Evolutionary conservation across 2,329 filamentous ascomycete species (phyloP).

Genomic region (Pseudogymnoascus verrucosus): DNA sequence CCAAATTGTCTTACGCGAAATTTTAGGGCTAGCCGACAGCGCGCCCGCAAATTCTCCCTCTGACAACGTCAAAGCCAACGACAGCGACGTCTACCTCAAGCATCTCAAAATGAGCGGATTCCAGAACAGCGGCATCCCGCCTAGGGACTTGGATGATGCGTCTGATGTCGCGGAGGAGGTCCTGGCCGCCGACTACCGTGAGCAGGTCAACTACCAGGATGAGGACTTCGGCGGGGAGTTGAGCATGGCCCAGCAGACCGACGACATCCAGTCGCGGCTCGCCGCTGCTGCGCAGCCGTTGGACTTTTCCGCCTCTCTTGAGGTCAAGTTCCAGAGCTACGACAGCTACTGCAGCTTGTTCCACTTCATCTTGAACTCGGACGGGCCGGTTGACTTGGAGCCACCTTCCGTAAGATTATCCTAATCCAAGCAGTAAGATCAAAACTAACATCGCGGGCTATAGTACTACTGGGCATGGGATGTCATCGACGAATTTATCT

Average conservation of each 20-base stretch:
- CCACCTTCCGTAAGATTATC: slow-evolving; percentile 75
- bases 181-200: slow-evolving; percentile 89
- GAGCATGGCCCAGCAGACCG: slow-evolving; percentile 64
- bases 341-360: slow-evolving; percentile 99
- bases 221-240: slow-evolving; percentile 69
- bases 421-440: not conserved
- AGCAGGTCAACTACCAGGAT: slow-evolving; percentile 92
- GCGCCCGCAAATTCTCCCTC: slow-evolving; percentile 8
- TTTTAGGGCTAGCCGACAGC: slow-evolving; percentile 8
- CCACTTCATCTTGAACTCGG: slow-evolving; percentile 98
- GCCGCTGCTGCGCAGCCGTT: slow-evolving; percentile 87
- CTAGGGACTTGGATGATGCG: slow-evolving; percentile 63
- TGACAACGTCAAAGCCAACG: slow-evolving; percentile 8
- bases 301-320: slow-evolving; percentile 90
- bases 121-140: slow-evolving; percentile 52
- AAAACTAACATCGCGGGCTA: slow-evolving; percentile 5
- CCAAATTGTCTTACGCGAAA: slow-evolving; percentile 8
- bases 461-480: slow-evolving; percentile 99
- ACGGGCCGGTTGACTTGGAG: slow-evolving; percentile 96
- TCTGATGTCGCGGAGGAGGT: slow-evolving; percentile 95
- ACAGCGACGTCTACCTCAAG: slow-evolving; percentile 9
- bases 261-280: slow-evolving; percentile 90
- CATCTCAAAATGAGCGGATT: slow-evolving; percentile 47
- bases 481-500: slow-evolving; percentile 99
- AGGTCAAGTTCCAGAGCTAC: slow-evolving; percentile 97